phyloP scores from a whole-genome alignment of 768 basidiomycete genomes.

The Boletus reticuloceps region DNA sequence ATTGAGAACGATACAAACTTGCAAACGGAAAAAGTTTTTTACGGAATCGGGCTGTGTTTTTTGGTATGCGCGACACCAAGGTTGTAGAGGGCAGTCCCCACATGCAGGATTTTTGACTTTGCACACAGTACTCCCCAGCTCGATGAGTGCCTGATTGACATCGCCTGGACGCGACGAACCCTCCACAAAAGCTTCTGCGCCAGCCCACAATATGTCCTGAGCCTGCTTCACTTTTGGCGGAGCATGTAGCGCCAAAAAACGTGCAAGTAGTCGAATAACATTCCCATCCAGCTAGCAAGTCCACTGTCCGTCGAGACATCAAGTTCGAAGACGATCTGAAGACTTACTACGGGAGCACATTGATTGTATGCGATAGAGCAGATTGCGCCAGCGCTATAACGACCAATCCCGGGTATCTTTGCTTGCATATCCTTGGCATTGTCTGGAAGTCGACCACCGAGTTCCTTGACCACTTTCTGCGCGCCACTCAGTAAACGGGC shows the following conservation, averaged over 20 bases:
- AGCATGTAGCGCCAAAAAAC: conserved; percentile 79
- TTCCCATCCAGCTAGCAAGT: conserved; percentile 79
- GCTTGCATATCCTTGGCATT: conserved; percentile 81
- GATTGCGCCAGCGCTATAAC: conserved; percentile 85
- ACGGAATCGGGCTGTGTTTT: conserved; percentile 13
- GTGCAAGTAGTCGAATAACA: conserved; percentile 80
- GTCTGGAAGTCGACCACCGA: conserved; percentile 69
- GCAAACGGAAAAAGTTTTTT: background rate
- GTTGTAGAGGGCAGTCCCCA: conserved; percentile 62
- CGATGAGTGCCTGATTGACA: conserved; percentile 91
- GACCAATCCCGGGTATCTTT: conserved; percentile 82
- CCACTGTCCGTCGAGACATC: background rate
- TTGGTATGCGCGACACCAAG: conserved; percentile 66
- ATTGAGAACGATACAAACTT: background rate
- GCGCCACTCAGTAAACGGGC: conserved; percentile 82
- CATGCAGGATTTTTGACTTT: conserved; percentile 82
- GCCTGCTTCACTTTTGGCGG: conserved; percentile 77
- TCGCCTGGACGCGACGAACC: conserved; percentile 63
- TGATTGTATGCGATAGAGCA: conserved; percentile 88
- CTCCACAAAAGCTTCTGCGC: conserved; percentile 68
- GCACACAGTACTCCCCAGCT: conserved; percentile 92
- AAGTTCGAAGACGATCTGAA: background rate
- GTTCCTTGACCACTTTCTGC: conserved; percentile 66
- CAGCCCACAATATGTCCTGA: conserved; percentile 79
- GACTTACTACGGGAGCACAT: conserved; percentile 76